phyloP scores from a whole-genome alignment of 2,329 filamentous ascomycete genomes.

The Pseudogymnoascus pannorum region DNA sequence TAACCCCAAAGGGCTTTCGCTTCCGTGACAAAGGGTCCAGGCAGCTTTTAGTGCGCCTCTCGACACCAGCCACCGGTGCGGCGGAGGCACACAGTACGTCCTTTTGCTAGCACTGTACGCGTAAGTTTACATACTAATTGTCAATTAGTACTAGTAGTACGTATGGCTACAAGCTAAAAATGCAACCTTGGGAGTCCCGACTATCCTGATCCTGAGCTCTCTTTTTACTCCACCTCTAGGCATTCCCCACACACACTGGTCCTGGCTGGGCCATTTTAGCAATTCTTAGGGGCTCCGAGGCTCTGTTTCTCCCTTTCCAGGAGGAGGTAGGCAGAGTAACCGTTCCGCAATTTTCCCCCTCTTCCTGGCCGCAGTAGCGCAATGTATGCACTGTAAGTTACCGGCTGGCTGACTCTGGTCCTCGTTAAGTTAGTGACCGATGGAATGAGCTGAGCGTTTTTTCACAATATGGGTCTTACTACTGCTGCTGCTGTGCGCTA shows the following conservation, averaged over 20 bases:
- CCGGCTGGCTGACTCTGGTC: background rate
- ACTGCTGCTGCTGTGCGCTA: background rate
- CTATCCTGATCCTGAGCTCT: background rate
- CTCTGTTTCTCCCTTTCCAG: too few relatives aligned
- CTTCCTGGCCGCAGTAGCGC: background rate
- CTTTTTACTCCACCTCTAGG: background rate
- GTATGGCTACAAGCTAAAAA: background rate
- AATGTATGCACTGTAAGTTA: too few relatives aligned
- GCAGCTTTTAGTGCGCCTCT: background rate
- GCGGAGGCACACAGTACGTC: background rate
- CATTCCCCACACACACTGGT: background rate
- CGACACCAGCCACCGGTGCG: background rate
- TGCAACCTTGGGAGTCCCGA: background rate
- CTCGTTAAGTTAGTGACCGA: too few relatives aligned
- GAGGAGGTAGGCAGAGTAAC: background rate
- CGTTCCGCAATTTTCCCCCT: background rate
- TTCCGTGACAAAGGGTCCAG: background rate
- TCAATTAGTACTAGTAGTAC: too few relatives aligned
- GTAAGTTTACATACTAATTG: too few relatives aligned
- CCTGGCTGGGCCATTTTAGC: too few relatives aligned
- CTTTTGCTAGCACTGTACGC: too few relatives aligned
- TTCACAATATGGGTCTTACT: background rate
- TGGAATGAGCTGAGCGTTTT: too few relatives aligned
- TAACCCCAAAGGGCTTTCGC: background rate
- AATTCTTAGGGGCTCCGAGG: background rate